Evolutionary conservation across 2,329 filamentous ascomycete species (phyloP).

Genomic region (Paecilomyces dactylethromorphus): DNA sequence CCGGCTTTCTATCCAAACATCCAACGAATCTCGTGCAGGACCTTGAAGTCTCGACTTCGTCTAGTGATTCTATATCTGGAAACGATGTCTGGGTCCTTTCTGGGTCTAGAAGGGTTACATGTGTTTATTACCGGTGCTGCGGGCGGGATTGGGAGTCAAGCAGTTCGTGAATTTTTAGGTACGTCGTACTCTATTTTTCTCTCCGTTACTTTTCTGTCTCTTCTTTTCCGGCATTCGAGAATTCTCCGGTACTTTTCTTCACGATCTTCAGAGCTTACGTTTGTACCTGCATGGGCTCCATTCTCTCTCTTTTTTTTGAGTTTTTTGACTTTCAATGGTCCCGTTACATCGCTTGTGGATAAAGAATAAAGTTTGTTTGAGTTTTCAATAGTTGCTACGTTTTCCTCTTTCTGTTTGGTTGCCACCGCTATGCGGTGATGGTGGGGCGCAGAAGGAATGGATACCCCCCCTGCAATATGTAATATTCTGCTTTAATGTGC

Average conservation of each 20-base stretch:
- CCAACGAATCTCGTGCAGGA: no score
- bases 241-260: not conserved
- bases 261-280: not conserved
- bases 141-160: constrained; percentile 45
- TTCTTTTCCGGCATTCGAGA: not conserved
- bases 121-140: constrained; percentile 50
- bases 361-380: not conserved
- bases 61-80: not conserved
- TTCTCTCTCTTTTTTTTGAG: not conserved
- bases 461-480: no score
- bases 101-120: constrained; percentile 44
- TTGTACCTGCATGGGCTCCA: not conserved
- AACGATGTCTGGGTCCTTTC: constrained; percentile 32
- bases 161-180: constrained; percentile 49
- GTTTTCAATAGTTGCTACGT: not conserved
- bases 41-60: no score
- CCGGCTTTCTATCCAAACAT: no score
- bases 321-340: not conserved
- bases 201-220: no score
- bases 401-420: not conserved
- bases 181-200: constrained; percentile 13
- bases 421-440: not conserved
- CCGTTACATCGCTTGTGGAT: no score
- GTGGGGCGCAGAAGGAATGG: not conserved
- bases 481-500: no score